Evolutionary conservation across 108 stramenopile species (phyloP), one percentile per base, ranked within the genome.

Genomic region (Nitzschia inconspicua): DNA sequence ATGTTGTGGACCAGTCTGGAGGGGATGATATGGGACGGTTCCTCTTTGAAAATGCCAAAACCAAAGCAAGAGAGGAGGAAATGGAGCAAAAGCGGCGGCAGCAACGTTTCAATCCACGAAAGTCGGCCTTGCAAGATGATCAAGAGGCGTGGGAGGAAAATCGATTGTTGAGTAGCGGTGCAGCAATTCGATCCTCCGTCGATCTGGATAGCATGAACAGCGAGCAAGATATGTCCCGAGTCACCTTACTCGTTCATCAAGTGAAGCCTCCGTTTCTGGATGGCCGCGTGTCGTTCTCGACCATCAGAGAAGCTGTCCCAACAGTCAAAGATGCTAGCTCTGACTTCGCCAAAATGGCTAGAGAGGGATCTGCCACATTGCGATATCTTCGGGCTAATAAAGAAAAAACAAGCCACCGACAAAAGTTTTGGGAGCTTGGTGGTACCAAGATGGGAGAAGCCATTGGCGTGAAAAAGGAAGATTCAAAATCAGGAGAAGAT

Each of bases 401-500:
- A 49, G 95, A 96, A 31, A 76, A 87, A 70, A 78, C 78, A 32
- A 78, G 89, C 34, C 97, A 97, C 96, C 76, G 96, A 31, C 89
- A 98, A 65, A 86, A 94, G 62, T 99, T 98, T 74, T 99, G 98
- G 98, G 97, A 99, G 73, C 68, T 99, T 31, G 98, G 98, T 29
- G 98, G 98, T 7, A 86, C 82, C 44, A 73, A 85, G 27, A 97
- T 97, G 95, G 98, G 96, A 51, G 60, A 95, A 24, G 96, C 89
- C 2, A 88, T 96, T 50, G 87, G 95, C 22, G 77, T 94, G 22
- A 77, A 75, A 61, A 78, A 78, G 61, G 80, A 73, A 14, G 62
- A 34, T 32, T 65, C 44, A 13, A 54, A 48, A 54, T 55, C 36
- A 52, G 34, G 22, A 43, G 67, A 64, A 32, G 74, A 44, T 8